A percentile compares a stretch with the other conserved stretches of the same genome.
Conservation (phyloP, 805 yeast genomes). For the Candida takata region DNA sequence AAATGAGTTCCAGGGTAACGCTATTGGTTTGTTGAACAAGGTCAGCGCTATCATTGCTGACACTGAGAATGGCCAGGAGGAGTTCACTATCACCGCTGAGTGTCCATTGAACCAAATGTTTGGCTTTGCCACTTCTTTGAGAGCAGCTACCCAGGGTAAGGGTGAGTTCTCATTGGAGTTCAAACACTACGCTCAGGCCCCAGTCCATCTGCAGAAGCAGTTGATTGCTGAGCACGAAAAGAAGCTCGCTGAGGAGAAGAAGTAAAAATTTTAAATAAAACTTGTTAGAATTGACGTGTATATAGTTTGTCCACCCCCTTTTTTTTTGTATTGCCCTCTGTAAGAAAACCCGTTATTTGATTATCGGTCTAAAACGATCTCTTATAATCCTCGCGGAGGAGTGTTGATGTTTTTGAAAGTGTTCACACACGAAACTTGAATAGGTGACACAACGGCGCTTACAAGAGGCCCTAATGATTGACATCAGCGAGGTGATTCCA, state of each 20-base stretch:
- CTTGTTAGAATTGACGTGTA: background rate
- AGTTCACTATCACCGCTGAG: slow-evolving; percentile 87
- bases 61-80: slow-evolving; percentile 91
- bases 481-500: no score
- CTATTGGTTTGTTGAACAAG: slow-evolving; percentile 88
- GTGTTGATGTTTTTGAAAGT: background rate
- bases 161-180: slow-evolving; percentile 97
- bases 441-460: no score
- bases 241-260: slow-evolving; percentile 26
- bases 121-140: slow-evolving; percentile 89
- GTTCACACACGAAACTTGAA: background rate
- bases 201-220: slow-evolving; percentile 85
- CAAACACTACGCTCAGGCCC: slow-evolving; percentile 83
- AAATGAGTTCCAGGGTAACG: slow-evolving; percentile 89
- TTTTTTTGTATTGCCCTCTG: no score
- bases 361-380: no score
- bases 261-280: slow-evolving; percentile 2
- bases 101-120: slow-evolving; percentile 95
- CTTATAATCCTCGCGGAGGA: no score
- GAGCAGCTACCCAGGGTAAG: slow-evolving; percentile 98
- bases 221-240: slow-evolving; percentile 77
- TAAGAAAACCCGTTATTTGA: no score
- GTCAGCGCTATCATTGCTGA: slow-evolving; percentile 87
- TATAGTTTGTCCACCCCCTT: no score
- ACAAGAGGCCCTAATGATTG: no score